Conservation (phyloP, 495 filamentous ascomycete genomes). For the Aspergillus wentii region DNA sequence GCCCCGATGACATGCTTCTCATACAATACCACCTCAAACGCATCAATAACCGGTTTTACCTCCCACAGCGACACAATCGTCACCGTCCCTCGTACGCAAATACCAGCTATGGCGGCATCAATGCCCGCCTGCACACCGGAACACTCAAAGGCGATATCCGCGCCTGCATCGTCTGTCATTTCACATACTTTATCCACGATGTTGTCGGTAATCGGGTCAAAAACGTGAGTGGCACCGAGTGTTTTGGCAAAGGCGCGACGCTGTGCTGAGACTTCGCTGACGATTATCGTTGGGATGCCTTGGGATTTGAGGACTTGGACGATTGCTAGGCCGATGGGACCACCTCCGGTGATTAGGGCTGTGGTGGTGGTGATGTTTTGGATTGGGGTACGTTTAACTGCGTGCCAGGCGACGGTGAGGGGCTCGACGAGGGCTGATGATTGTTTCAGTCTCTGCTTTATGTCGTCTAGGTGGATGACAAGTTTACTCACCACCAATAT, state of each 20-base stretch:
- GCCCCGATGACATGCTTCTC: constrained; percentile 47
- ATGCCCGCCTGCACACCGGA: constrained; percentile 52
- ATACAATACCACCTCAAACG: constrained; percentile 43
- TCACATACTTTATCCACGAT: constrained; percentile 39
- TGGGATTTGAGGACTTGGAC: constrained; percentile 51
- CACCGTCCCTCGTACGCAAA: constrained; percentile 49
- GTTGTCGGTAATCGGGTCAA: constrained; percentile 52
- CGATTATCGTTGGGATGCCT: constrained; percentile 48
- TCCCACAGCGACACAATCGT: constrained; percentile 64
- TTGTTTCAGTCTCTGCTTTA: too few relatives aligned
- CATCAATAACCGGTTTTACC: constrained; percentile 38
- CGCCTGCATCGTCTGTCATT: constrained; percentile 44
- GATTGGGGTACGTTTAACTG: constrained; percentile 49
- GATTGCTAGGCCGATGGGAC: constrained; percentile 59
- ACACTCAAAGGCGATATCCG: constrained; percentile 53
- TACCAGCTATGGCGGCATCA: constrained; percentile 41
- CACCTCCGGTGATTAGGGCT: constrained; percentile 57
- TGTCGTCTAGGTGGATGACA: too few relatives aligned
- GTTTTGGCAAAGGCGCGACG: constrained; percentile 45
- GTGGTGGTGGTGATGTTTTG: constrained; percentile 42
- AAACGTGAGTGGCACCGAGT: constrained; percentile 49
- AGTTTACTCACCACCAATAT: constrained; percentile 21
- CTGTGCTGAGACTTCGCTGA: constrained; percentile 45
- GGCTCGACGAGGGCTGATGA: constrained; percentile 54
- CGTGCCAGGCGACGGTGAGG: constrained; percentile 62